Evolutionary conservation across 2,329 filamentous ascomycete species (phyloP).

Genomic region (Alternaria arborescens): DNA sequence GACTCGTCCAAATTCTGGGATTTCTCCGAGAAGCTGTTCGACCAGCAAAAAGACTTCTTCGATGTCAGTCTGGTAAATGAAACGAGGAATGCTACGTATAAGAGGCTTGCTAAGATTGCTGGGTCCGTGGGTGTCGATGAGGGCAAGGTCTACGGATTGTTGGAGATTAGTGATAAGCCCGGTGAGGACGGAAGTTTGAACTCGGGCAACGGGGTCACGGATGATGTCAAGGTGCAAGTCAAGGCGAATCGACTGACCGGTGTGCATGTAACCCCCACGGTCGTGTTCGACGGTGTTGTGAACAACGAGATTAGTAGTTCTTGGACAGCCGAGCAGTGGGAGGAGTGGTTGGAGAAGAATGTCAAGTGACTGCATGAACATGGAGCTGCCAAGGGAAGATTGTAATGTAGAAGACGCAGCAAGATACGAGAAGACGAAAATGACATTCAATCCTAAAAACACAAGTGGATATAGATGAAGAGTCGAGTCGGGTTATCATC

Average conservation of each 20-base stretch:
- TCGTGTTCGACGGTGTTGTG: slow-evolving; percentile 86
- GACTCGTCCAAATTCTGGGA: slow-evolving; percentile 79
- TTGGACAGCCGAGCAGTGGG: slow-evolving; percentile 84
- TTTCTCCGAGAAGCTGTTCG: slow-evolving; percentile 75
- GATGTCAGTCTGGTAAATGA: slow-evolving; percentile 86
- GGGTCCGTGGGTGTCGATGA: slow-evolving; percentile 73
- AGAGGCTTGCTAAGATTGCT: slow-evolving; percentile 78
- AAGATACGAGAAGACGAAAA: not conserved
- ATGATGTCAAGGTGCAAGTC: slow-evolving; percentile 83
- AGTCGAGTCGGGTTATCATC: slow-evolving; percentile 9
- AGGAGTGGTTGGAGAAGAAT: slow-evolving; percentile 79
- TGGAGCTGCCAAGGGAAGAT: not conserved
- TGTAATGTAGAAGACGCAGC: not conserved
- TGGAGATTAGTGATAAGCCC: slow-evolving; percentile 74
- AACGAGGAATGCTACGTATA: slow-evolving; percentile 83
- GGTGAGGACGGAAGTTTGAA: slow-evolving; percentile 75
- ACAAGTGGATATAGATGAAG: slow-evolving; percentile 4
- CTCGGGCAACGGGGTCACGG: slow-evolving; percentile 80
- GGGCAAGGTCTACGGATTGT: slow-evolving; percentile 71
- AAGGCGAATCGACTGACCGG: slow-evolving; percentile 81
- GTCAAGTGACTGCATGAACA: slow-evolving; percentile 57
- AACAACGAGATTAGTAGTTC: slow-evolving; percentile 79
- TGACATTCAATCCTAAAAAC: slow-evolving; percentile 4
- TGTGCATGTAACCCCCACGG: slow-evolving; percentile 90
- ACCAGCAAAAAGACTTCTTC: slow-evolving; percentile 78